Base-by-base conservation (phyloP, 2,329 filamentous ascomycete genomes). In the Lasiodiplodia sp. region DNA sequence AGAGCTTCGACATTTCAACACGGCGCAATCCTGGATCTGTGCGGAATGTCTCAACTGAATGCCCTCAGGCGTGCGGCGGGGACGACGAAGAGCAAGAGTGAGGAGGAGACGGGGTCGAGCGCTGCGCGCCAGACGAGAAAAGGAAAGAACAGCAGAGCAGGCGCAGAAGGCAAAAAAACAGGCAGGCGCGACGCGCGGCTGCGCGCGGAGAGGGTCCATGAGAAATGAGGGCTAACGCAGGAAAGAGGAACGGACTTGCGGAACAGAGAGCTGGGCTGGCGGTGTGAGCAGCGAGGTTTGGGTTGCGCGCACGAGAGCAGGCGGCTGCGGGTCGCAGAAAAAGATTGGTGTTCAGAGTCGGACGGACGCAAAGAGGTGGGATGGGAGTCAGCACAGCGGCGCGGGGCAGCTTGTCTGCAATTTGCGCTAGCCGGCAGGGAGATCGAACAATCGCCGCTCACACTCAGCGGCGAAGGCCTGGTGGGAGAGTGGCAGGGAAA, bases 1-100 rank as follows among this genome's bases (percentile, higher is more conserved):
- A 97, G 76, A 97, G 88, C 83, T 97, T 97, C 70, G 94, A 91
- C 94, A 97, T 97, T 72, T 76, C 84, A 80, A 40, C 23, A 49
- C 60, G 60, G 10, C 38, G 60, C 60, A 64, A 40, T 64, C n/a
- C 47, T 52, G 60, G 60, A 31, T 64, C 60, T 64, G 37, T 64
- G 60, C 23, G 60, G 60, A 52, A 64, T 52, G 60, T 68, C 62
- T 62, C 18, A 47, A 31, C 18, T 47, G 66, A 68, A 58, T 68
- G 66, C 47, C 14, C 34, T 60, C 31, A 44, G 44, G 18, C 34
- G 28, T 4, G 44, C 25, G 55, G 55, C 55, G 16, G 55, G 55
- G 47, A 37, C 25, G 44, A 63, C 25, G 44, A 25, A n/a, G 31
- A 34, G 37, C 25, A 44, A 60, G n/a, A 44, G 31, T 34, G 58